Base-by-base conservation (phyloP, 164 flowering plant genomes). In the Houttuynia cordata region DNA sequence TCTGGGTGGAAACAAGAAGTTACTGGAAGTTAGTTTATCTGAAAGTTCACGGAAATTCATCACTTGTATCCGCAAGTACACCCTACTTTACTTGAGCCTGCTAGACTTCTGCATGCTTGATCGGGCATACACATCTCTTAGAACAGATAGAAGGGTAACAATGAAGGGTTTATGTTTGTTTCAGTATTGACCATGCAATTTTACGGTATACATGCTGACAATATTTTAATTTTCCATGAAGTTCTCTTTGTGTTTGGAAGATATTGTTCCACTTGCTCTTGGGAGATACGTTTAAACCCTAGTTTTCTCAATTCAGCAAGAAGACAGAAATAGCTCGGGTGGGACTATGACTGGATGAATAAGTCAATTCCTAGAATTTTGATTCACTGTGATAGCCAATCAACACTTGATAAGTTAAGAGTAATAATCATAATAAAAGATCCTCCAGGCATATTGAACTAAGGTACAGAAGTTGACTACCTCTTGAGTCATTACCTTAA, bases 161-260 rank as follows among this genome's bases (percentile, higher is more conserved):
- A n/a, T 60, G 13, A 9, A 40, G 34, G 62, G n/a, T 30, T 55
- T 17, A 30, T 10, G 8, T 10, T 52, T 40, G 4, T 59, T n/a
- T 21, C 23, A 4, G 5, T 22, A 21, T 59, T 59, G 22, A 24
- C 19, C 19, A 24, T 56, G 34, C 58, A 53, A 23, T 34, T 19
- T 21, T 39, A 24, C 4, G 54, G 49, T 25, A 23, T 9, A 20
- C 41, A 47, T 24, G 60, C 63, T 58, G 41, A 59, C 25, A 5
- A 30, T 30, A 18, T 53, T 65, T 62, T 13, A 41, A 8, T 67
- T 70, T 57, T 68, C 53, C 60, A 41, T 70, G 68, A 88, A 93
- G 97, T 93, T 93, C 67, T 83, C 95, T 10, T 80, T 90, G 73
- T 90, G 97, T 72, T 83, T 93, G 58, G 99, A 93, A 83, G 99